These are phyloP conservation scores for Aspergillus eucalypticola DNA, from an alignment of 2,329 filamentous ascomycete genomes.

Conservation along the genomic window DNA sequence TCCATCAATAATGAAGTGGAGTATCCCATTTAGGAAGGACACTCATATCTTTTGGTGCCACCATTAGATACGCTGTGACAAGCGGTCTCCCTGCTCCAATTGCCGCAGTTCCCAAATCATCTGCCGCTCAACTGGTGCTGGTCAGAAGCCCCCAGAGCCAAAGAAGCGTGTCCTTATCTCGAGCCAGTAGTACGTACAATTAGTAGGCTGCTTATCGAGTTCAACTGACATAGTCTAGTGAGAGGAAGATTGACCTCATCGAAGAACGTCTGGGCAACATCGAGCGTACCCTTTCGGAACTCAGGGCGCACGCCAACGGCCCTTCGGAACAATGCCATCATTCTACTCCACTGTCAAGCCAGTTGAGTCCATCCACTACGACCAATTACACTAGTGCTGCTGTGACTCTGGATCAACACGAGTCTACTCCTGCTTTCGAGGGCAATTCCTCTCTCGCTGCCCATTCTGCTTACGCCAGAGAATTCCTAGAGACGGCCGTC, in stretches of 20 bases:
- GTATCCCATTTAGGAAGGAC: background rate
- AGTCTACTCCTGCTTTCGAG: slow-evolving; percentile 43
- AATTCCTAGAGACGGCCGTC: slow-evolving; percentile 45
- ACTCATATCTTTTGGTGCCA: background rate
- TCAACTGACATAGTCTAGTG: slow-evolving; percentile 36
- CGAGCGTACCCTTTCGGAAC: slow-evolving; percentile 38
- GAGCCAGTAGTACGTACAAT: slow-evolving; percentile 40
- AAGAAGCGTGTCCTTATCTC: slow-evolving; percentile 45
- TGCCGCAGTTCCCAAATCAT: slow-evolving; percentile 39
- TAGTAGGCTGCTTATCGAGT: background rate
- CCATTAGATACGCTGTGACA: slow-evolving; percentile 44
- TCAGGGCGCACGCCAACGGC: slow-evolving; percentile 19
- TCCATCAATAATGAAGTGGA: background rate
- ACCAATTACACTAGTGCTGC: slow-evolving; percentile 22
- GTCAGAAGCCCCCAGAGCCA: slow-evolving; percentile 38
- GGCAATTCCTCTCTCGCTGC: slow-evolving; percentile 52
- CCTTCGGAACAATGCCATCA: slow-evolving; percentile 10
- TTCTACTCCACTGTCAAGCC: slow-evolving; percentile 16
- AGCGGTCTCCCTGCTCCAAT: slow-evolving; percentile 44
- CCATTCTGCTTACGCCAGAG: slow-evolving; percentile 51
- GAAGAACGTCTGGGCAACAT: slow-evolving; percentile 53
- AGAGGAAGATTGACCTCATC: slow-evolving; percentile 56
- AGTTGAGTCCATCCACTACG: slow-evolving; percentile 12
- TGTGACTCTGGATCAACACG: slow-evolving; percentile 30
- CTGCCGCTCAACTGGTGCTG: slow-evolving; percentile 41